Conservation (phyloP, 1,284 basidiomycete genomes). For the Apiotrichum montevideense region DNA sequence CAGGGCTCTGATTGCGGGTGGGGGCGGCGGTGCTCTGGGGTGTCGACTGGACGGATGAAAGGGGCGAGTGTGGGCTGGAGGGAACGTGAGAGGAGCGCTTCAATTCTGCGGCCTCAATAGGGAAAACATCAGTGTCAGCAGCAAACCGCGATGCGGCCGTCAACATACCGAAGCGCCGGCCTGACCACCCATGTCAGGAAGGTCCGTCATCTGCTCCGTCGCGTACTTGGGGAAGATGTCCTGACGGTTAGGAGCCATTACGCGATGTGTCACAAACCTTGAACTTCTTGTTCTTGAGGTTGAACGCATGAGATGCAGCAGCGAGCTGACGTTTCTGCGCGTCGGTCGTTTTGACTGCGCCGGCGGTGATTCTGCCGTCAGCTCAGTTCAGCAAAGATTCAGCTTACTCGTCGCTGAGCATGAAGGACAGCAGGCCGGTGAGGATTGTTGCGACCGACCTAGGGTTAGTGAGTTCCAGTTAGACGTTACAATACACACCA, state of each 20-base stretch:
- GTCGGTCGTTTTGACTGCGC: slow-evolving; percentile 74
- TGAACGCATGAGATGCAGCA: slow-evolving; percentile 74
- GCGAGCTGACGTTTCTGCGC: slow-evolving; percentile 73
- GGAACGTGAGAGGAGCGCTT: not conserved
- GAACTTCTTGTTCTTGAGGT: slow-evolving; percentile 71
- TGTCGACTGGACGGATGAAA: slow-evolving; percentile 7
- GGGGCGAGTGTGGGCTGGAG: slow-evolving; percentile 3
- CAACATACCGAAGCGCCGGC: slow-evolving; percentile 11
- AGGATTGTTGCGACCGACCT: slow-evolving; percentile 56
- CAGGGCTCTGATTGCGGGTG: slow-evolving; percentile 4
- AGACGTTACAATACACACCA: slow-evolving; percentile 18
- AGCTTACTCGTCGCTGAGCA: slow-evolving; percentile 76
- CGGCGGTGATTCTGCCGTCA: slow-evolving; percentile 69
- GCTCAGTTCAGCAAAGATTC: not conserved
- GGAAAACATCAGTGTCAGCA: slow-evolving; percentile 7
- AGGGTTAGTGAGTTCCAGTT: not conserved
- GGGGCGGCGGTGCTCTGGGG: slow-evolving; percentile 3
- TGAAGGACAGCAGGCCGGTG: slow-evolving; percentile 90
- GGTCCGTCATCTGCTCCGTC: slow-evolving; percentile 57
- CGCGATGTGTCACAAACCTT: slow-evolving; percentile 37
- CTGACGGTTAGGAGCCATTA: slow-evolving; percentile 11
- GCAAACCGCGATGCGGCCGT: not conserved
- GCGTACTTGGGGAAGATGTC: slow-evolving; percentile 83
- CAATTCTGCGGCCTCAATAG: slow-evolving; percentile 9
- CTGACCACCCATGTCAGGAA: slow-evolving; percentile 73